Conservation (phyloP, 805 yeast genomes). For the Pichia ethanolica region DNA sequence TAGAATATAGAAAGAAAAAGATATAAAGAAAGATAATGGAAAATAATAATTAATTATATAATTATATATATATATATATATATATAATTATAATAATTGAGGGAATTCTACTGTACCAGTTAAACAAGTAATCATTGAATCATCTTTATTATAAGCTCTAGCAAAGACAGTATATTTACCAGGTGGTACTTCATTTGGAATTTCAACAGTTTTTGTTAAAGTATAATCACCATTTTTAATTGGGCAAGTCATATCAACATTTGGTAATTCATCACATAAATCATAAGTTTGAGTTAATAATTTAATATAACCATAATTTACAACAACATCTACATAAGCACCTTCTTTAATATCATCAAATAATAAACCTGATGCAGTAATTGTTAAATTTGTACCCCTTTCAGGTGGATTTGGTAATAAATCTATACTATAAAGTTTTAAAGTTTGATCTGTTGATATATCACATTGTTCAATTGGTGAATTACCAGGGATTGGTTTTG, state of each 20-base stretch:
- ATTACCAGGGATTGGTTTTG: slow-evolving; percentile 80
- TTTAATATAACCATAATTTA: slow-evolving; percentile 85
- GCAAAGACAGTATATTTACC: slow-evolving; percentile 85
- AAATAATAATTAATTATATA: background rate
- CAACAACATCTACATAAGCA: slow-evolving; percentile 91
- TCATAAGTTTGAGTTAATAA: slow-evolving; percentile 86
- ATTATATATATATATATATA: background rate
- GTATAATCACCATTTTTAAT: slow-evolving; percentile 59
- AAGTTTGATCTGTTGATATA: slow-evolving; percentile 49
- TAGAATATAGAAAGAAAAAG: too few species aligned
- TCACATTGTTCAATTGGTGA: slow-evolving; percentile 83
- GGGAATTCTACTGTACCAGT: slow-evolving; percentile 63
- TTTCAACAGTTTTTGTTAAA: slow-evolving; percentile 64
- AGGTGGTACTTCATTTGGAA: slow-evolving; percentile 92
- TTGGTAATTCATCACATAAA: slow-evolving; percentile 77
- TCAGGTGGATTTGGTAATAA: slow-evolving; percentile 83
- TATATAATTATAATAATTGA: slow-evolving; percentile 7
- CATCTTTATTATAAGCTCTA: slow-evolving; percentile 82
- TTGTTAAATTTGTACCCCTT: slow-evolving; percentile 77
- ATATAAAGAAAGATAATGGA: background rate
- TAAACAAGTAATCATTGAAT: slow-evolving; percentile 75
- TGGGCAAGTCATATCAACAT: slow-evolving; percentile 85
- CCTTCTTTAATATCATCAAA: slow-evolving; percentile 60
- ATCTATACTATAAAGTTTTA: slow-evolving; percentile 51
- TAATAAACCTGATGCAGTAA: slow-evolving; percentile 65